phyloP scores from a whole-genome alignment of 1,139 yeast species.

The Zygosaccharomyces sapae region DNA sequence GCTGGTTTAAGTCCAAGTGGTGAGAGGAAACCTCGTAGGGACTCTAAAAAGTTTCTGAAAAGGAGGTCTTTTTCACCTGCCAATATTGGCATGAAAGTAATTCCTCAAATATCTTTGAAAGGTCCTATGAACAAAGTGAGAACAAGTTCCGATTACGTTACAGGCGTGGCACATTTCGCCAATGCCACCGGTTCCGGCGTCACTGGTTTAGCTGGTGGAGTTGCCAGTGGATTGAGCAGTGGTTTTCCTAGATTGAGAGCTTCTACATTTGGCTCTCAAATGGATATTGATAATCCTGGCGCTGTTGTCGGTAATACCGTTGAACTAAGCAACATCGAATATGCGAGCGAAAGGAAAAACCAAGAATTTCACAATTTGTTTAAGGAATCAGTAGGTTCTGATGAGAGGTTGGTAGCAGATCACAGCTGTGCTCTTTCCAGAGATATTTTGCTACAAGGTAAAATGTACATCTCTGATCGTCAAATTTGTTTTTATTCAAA shows the following conservation, averaged over 20 bases:
- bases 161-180: neutral
- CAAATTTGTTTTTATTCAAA: conserved; percentile 67
- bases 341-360: conserved; percentile 46
- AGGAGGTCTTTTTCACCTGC: conserved; percentile 33
- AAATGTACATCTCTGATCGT: conserved; percentile 59
- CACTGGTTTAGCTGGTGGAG: conserved; percentile 3
- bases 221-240: conserved; percentile 1
- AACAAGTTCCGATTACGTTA: conserved; percentile 14
- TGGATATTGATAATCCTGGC: neutral
- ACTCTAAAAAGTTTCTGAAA: conserved; percentile 26
- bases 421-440: conserved; percentile 68
- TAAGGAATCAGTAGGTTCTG: conserved; percentile 46
- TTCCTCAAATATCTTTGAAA: conserved; percentile 25
- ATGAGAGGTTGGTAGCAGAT: conserved; percentile 58
- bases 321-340: conserved; percentile 32
- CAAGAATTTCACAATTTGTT: conserved; percentile 61
- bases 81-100: conserved; percentile 27
- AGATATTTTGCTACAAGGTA: conserved; percentile 70
- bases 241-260: neutral
- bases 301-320: conserved; percentile 16
- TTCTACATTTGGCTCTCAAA: neutral
- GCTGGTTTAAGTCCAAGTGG: neutral
- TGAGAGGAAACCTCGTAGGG: conserved; percentile 28
- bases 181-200: conserved; percentile 8
- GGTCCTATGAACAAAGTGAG: conserved; percentile 24